These are phyloP conservation scores for Talaromyces stipitatus DNA, from an alignment of 495 filamentous ascomycete species.

Conservation along the genomic window DNA sequence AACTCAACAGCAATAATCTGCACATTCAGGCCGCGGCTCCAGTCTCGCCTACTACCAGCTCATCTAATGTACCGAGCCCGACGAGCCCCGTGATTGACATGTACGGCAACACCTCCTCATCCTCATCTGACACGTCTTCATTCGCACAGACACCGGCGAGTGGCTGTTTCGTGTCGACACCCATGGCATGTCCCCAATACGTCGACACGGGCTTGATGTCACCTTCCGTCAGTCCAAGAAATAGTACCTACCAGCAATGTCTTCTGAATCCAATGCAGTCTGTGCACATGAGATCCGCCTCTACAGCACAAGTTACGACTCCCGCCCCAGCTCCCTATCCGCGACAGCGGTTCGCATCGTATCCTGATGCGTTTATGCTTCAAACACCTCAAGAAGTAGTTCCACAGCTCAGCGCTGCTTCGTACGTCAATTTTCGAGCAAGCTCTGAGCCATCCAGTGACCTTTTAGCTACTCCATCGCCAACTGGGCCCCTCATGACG, in stretches of 20 bases:
- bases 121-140: neutral
- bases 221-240: neutral
- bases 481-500: neutral
- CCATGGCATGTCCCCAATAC: conserved; percentile 10
- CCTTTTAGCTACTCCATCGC: neutral
- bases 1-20: neutral
- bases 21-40: neutral
- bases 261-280: neutral
- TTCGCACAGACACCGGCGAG: neutral
- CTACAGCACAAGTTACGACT: neutral
- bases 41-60: neutral
- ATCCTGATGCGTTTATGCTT: neutral
- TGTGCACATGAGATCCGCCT: neutral
- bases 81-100: conserved; percentile 1
- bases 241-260: neutral
- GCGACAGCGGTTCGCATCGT: neutral
- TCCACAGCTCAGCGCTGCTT: neutral
- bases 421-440: neutral
- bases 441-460: neutral
- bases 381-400: neutral
- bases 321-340: neutral
- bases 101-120: neutral
- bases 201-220: neutral
- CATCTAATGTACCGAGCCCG: neutral
- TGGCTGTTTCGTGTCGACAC: conserved; percentile 24